Evolutionary conservation across 169 alveolate species (phyloP).

Genomic region (Babesia bovis): DNA sequence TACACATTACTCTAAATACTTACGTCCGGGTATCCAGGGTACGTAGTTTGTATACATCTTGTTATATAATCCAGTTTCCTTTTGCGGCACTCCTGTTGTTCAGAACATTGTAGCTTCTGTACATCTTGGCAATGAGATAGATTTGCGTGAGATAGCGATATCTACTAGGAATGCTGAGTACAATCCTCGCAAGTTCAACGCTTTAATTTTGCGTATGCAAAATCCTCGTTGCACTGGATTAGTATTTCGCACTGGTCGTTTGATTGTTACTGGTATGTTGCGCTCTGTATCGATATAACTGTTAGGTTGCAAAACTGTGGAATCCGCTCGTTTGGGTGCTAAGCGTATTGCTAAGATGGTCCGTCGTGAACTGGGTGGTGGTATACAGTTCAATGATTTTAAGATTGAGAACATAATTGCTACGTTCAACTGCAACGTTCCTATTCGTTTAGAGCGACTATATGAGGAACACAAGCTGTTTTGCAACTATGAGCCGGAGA

Average conservation of each 20-base stretch:
- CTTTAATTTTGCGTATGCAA: constrained; percentile 93
- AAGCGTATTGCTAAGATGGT: constrained; percentile 93
- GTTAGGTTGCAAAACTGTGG: constrained; percentile 87
- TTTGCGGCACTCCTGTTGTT: constrained; percentile 78
- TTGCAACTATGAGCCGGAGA: constrained; percentile 97
- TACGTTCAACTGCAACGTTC: constrained; percentile 94
- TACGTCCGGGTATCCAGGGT: constrained; percentile 4
- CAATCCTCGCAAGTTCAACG: constrained; percentile 94
- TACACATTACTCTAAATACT: constrained; percentile 6
- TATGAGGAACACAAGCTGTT: constrained; percentile 88
- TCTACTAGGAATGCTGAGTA: constrained; percentile 96
- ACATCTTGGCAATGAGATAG: constrained; percentile 85
- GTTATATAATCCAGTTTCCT: not conserved
- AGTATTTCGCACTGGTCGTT: constrained; percentile 92
- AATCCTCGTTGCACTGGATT: constrained; percentile 97
- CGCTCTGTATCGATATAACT: not conserved
- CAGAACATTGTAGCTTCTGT: constrained; percentile 95
- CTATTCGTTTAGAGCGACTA: constrained; percentile 94
- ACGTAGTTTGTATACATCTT: not conserved
- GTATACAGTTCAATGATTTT: constrained; percentile 86
- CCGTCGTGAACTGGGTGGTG: constrained; percentile 87
- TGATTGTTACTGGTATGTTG: constrained; percentile 92
- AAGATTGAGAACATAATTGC: constrained; percentile 97
- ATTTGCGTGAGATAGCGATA: constrained; percentile 90
- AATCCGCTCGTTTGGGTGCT: constrained; percentile 89